Evolutionary conservation across 129 eudicot genomes (phyloP).

Genomic region (Centrapalus pauciflorus): DNA sequence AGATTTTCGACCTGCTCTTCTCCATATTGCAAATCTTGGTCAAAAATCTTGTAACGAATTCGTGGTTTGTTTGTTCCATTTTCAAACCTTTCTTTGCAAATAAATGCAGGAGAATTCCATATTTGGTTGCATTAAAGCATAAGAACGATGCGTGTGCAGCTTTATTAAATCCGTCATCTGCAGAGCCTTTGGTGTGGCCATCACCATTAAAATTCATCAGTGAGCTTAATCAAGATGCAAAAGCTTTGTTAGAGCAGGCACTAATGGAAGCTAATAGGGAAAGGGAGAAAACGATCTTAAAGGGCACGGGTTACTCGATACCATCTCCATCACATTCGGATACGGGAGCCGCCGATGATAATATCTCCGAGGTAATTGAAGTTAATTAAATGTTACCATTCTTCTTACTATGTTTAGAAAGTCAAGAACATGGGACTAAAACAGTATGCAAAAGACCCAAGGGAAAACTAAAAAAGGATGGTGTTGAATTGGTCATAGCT

Average conservation of each 20-base stretch:
- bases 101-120: constrained; percentile 69
- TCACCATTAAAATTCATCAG: constrained; percentile 63
- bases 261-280: constrained; percentile 38
- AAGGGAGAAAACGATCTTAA: constrained; percentile 35
- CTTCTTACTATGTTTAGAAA: constrained; percentile 18
- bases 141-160: constrained; percentile 70
- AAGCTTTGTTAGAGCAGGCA: constrained; percentile 37
- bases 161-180: constrained; percentile 69
- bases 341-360: constrained; percentile 28
- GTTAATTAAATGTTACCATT: neutral
- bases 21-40: neutral
- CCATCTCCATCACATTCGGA: constrained; percentile 37
- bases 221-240: constrained; percentile 44
- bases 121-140: constrained; percentile 68
- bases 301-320: constrained; percentile 32
- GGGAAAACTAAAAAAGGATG: constrained; percentile 4
- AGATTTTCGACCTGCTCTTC: too few species aligned
- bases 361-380: constrained; percentile 52
- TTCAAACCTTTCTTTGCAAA: neutral
- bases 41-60: neutral
- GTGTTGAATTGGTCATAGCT: constrained; percentile 30
- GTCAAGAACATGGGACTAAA: constrained; percentile 23
- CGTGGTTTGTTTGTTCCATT: neutral
- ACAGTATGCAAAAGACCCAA: constrained; percentile 9
- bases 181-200: constrained; percentile 88